phyloP scores from a whole-genome alignment of 163 green algal species.

The Volvox carteri region DNA sequence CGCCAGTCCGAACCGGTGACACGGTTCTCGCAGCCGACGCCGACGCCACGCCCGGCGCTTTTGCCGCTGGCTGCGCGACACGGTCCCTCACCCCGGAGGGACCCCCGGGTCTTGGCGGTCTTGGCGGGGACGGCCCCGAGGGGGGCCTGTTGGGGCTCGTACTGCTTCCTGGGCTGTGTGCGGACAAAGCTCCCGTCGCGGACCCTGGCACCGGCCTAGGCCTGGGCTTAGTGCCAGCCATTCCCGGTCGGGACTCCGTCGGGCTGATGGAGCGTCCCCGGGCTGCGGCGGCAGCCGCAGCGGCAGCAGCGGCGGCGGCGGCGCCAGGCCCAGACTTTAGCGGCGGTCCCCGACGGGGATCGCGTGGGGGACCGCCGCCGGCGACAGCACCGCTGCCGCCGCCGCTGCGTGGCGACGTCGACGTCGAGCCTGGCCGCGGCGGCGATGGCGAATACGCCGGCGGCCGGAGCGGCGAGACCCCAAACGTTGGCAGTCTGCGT shows the following conservation, averaged over 20 bases:
- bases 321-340: not conserved
- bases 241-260: not conserved
- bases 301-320: not conserved
- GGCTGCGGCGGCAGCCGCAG: not conserved
- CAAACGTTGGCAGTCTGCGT: not conserved
- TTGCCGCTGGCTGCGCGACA: not conserved
- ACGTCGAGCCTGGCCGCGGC: not conserved
- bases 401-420: not conserved
- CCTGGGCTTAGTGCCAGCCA: not conserved
- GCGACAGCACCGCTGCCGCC: not conserved
- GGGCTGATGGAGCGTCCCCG: conserved; percentile 9
- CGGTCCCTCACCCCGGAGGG: not conserved
- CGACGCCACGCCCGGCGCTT: not conserved
- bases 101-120: not conserved
- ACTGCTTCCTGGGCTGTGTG: not conserved
- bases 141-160: not conserved
- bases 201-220: not conserved
- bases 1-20: not conserved
- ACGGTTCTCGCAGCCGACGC: not conserved
- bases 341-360: not conserved
- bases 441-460: not conserved
- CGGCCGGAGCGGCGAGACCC: not conserved
- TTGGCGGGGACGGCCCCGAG: not conserved
- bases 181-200: not conserved
- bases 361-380: not conserved